Evolutionary conservation across 495 filamentous ascomycete species (phyloP).

Genomic region (Penicillium pulvis): DNA sequence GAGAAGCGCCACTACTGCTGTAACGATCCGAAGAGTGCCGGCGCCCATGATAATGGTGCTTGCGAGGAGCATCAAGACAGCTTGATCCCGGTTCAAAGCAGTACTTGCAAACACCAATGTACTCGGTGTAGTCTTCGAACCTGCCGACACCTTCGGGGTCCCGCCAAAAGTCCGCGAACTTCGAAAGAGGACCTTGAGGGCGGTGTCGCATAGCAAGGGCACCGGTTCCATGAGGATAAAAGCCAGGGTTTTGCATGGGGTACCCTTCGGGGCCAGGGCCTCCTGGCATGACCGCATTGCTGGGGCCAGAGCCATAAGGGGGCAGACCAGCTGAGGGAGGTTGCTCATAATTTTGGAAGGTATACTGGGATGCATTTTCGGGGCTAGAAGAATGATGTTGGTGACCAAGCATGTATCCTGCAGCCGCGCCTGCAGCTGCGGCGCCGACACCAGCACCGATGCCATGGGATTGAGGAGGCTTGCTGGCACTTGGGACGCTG

Average conservation of each 20-base stretch:
- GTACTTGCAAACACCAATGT: slow-evolving; percentile 66
- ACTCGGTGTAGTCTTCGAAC: slow-evolving; percentile 75
- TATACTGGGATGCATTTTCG: slow-evolving; percentile 32
- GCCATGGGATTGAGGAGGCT: slow-evolving; percentile 33
- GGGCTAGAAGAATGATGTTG: slow-evolving; percentile 43
- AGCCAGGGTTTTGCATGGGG: slow-evolving; percentile 32
- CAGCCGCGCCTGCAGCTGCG: slow-evolving; percentile 50
- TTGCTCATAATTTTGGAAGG: slow-evolving; percentile 34
- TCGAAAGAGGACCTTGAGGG: slow-evolving; percentile 56
- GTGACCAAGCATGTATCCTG: slow-evolving; percentile 50
- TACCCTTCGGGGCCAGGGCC: slow-evolving; percentile 43
- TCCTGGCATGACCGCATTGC: slow-evolving; percentile 37
- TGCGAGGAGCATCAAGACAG: slow-evolving; percentile 63
- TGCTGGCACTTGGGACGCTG: slow-evolving; percentile 13
- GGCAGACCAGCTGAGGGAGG: slow-evolving; percentile 29
- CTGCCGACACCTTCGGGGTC: slow-evolving; percentile 67
- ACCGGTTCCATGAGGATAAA: slow-evolving; percentile 26
- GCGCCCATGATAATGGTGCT: slow-evolving; percentile 56
- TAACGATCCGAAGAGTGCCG: slow-evolving; percentile 47
- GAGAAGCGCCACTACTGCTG: slow-evolving; percentile 40
- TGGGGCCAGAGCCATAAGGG: slow-evolving; percentile 37
- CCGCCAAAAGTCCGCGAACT: slow-evolving; percentile 64
- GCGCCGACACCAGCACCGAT: slow-evolving; percentile 42
- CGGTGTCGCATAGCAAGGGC: slow-evolving; percentile 47
- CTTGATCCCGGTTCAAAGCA: slow-evolving; percentile 68